Conservation (phyloP, 1,284 basidiomycete species). For the Tylopilus sp. region DNA sequence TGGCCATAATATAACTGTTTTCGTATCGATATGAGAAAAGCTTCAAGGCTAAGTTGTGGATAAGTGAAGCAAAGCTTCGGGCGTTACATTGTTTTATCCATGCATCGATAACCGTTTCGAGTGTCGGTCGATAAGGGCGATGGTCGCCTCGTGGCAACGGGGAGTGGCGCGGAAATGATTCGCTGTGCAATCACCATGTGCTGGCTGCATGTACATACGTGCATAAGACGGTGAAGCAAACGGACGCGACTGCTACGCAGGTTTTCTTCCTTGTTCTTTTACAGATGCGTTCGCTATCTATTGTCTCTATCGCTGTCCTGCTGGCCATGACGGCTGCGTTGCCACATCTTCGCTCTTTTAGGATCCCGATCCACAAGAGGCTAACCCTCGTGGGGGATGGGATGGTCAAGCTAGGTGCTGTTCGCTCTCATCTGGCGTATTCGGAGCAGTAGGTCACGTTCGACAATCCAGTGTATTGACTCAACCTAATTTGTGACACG, state of each 20-base stretch:
- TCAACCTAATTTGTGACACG: conserved; percentile 6
- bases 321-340: conserved; percentile 17
- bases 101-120: neutral
- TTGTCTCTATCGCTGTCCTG: conserved; percentile 9
- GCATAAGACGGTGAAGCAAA: conserved; percentile 9
- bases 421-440: conserved; percentile 14
- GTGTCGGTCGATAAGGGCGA: neutral
- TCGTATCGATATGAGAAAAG: no score
- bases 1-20: no score
- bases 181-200: conserved; percentile 1
- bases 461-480: no score
- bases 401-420: conserved; percentile 13
- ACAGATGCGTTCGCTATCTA: conserved; percentile 16
- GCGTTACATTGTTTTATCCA: neutral
- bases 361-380: conserved; percentile 21
- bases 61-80: neutral
- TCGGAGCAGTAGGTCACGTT: conserved; percentile 16
- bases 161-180: neutral
- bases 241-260: neutral
- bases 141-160: neutral
- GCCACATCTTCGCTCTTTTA: conserved; percentile 11
- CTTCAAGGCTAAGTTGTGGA: neutral
- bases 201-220: neutral
- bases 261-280: conserved; percentile 1
- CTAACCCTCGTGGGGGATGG: conserved; percentile 16